Evolutionary conservation across 257 asterid genomes (phyloP).

Genomic region (Scutellaria baicalensis): DNA sequence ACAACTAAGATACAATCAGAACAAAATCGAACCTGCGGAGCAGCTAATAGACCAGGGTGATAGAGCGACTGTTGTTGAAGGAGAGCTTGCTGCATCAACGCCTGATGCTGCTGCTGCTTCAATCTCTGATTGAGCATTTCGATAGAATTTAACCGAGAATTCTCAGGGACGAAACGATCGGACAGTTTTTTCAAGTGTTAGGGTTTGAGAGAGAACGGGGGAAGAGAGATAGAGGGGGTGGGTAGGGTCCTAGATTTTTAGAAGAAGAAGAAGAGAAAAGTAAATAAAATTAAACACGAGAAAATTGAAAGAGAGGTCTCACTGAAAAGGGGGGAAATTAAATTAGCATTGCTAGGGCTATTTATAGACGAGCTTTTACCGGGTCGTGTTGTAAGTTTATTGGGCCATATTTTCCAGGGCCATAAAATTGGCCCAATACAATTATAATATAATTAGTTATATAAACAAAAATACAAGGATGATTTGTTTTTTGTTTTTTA

Average conservation of each 20-base stretch:
- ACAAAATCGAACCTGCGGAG: slow-evolving; percentile 66
- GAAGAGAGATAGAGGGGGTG: background rate
- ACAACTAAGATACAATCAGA: background rate
- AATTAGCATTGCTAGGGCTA: slow-evolving; percentile 1
- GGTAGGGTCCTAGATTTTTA: slow-evolving; percentile 17
- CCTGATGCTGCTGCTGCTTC: slow-evolving; percentile 82
- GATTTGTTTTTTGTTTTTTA: too few species aligned
- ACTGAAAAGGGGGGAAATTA: slow-evolving; percentile 21
- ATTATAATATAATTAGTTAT: background rate
- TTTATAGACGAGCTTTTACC: slow-evolving; percentile 32
- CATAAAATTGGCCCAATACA: slow-evolving; percentile 2
- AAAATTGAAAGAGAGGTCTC: slow-evolving; percentile 19
- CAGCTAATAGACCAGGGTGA: slow-evolving; percentile 88
- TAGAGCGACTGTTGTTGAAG: slow-evolving; percentile 90
- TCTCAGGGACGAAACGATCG: slow-evolving; percentile 18
- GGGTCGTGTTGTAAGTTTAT: slow-evolving; percentile 2
- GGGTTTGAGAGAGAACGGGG: slow-evolving; percentile 28
- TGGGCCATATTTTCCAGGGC: background rate
- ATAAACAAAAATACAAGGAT: background rate
- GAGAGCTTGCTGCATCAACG: slow-evolving; percentile 95
- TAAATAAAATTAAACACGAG: background rate
- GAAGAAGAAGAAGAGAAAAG: background rate
- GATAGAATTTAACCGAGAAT: background rate
- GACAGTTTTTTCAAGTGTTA: slow-evolving; percentile 15
- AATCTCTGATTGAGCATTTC: slow-evolving; percentile 83